A percentile compares a stretch with the other conserved stretches of the same genome.
Conservation (phyloP, 2,329 filamentous ascomycete species). For the Fusarium sp. region DNA sequence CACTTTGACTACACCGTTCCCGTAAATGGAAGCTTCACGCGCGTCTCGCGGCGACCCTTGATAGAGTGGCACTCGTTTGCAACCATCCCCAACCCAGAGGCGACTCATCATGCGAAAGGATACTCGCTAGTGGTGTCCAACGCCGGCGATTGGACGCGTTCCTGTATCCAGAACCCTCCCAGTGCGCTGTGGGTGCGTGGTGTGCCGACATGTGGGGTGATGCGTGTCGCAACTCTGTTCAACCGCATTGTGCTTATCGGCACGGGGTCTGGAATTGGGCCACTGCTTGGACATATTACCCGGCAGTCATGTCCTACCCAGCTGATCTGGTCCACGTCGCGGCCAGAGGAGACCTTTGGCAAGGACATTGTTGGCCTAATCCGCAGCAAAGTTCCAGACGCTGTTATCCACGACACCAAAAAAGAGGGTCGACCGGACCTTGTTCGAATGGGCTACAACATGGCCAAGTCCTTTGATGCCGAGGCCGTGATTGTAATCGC, state of each 20-base stretch:
- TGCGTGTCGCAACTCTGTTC: constrained; percentile 76
- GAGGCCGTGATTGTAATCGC: constrained; percentile 82
- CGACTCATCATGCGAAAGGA: constrained; percentile 51
- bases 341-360: constrained; percentile 73
- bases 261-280: constrained; percentile 80
- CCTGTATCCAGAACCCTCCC: constrained; percentile 72
- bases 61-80: constrained; percentile 83
- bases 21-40: constrained; percentile 59
- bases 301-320: constrained; percentile 63
- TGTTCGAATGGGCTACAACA: constrained; percentile 62
- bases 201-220: constrained; percentile 74
- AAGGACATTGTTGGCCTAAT: constrained; percentile 67
- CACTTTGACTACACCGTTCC: constrained; percentile 75
- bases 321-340: constrained; percentile 76
- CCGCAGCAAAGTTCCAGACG: constrained; percentile 67
- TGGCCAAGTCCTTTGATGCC: constrained; percentile 66
- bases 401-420: constrained; percentile 76
- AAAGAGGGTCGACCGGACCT: constrained; percentile 69
- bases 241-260: constrained; percentile 73
- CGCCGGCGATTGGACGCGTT: constrained; percentile 80
- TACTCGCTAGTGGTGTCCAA: constrained; percentile 79
- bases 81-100: constrained; percentile 71
- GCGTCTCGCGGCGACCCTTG: constrained; percentile 72
- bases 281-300: constrained; percentile 71
- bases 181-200: constrained; percentile 75